Evolutionary conservation across 2,329 filamentous ascomycete genomes (phyloP).

Genomic region (Fusarium coffeatum): DNA sequence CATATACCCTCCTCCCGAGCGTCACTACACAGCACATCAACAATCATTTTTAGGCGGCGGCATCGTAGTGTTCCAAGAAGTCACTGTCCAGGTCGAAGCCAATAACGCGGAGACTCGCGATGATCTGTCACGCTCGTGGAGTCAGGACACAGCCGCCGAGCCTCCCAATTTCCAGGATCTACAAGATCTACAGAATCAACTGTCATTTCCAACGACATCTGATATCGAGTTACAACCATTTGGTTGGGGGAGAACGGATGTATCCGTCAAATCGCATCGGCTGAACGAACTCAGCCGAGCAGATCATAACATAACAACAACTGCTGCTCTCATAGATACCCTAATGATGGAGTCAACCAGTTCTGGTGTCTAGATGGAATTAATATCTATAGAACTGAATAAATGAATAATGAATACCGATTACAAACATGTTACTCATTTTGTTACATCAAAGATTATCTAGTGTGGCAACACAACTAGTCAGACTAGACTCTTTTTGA

Average conservation of each 20-base stretch:
- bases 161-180: not conserved
- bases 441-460: too few species aligned
- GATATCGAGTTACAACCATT: slow-evolving; percentile 8
- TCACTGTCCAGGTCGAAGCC: slow-evolving; percentile 10
- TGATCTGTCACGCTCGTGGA: slow-evolving; percentile 8
- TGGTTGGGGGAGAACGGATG: slow-evolving; percentile 19
- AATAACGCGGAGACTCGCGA: slow-evolving; percentile 1
- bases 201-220: not conserved
- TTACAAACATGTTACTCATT: not conserved
- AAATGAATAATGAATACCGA: not conserved
- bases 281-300: not conserved
- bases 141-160: slow-evolving; percentile 8
- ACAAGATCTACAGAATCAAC: not conserved
- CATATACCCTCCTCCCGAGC: not conserved
- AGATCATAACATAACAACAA: slow-evolving; percentile 5
- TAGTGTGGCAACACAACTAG: not conserved
- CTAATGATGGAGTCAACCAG: slow-evolving; percentile 16
- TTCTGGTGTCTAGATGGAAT: not conserved
- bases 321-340: slow-evolving; percentile 15
- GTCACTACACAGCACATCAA: not conserved
- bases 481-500: not conserved
- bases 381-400: not conserved
- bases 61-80: slow-evolving; percentile 24
- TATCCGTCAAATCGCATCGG: slow-evolving; percentile 19
- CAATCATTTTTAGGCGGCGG: slow-evolving; percentile 15